phyloP scores from a whole-genome alignment of 2,329 filamentous ascomycete genomes.

The Trichoderma brevicompactum region DNA sequence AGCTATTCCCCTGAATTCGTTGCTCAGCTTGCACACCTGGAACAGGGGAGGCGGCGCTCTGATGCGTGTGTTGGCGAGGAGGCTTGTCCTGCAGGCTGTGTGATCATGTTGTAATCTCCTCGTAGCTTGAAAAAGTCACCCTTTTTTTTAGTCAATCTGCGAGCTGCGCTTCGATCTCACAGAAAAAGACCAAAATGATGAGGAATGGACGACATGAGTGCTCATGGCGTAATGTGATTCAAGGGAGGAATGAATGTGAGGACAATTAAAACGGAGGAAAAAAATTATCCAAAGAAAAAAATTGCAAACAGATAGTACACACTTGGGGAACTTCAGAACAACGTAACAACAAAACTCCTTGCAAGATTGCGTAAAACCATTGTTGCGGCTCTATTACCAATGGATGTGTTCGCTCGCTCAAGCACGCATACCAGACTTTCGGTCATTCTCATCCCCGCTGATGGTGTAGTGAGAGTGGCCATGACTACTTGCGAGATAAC shows the following conservation, averaged over 20 bases:
- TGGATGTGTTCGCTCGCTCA: not conserved
- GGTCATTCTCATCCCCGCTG: conserved; percentile 15
- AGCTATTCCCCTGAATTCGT: not conserved
- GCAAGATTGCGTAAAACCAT: not conserved
- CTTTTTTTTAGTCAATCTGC: not conserved
- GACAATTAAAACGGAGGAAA: not conserved
- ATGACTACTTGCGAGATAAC: conserved; percentile 17
- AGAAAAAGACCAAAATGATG: not conserved
- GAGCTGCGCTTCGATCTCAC: not conserved
- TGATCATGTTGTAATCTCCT: not conserved
- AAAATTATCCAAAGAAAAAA: not conserved
- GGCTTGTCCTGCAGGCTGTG: not conserved
- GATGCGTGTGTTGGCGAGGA: not conserved
- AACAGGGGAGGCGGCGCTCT: not conserved
- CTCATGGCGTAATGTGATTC: not conserved
- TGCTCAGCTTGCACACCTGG: not conserved
- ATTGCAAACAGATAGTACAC: not conserved
- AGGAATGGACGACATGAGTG: not conserved
- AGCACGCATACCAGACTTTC: conserved; percentile 19
- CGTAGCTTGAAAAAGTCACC: no score
- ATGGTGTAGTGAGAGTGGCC: conserved; percentile 17
- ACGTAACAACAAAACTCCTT: not conserved
- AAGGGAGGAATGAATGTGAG: not conserved
- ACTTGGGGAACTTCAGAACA: not conserved
- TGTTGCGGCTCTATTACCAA: not conserved